Base-by-base conservation (phyloP, 306 rosid species). In the Astragalus glycyphyllos region DNA sequence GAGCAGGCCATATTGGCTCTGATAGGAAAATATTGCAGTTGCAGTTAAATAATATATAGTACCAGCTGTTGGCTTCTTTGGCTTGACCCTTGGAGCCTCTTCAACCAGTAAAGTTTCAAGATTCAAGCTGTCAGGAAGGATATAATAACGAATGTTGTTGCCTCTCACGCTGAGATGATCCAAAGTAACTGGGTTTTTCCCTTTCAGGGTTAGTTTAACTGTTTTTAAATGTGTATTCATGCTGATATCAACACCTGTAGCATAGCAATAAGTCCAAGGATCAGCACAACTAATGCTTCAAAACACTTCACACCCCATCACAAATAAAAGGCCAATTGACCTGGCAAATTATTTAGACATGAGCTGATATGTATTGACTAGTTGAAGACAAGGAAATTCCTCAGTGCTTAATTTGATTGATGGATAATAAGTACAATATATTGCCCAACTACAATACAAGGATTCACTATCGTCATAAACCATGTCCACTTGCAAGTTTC, bases 131-230 rank as follows among this genome's bases (percentile, higher is more conserved):
- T 81, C 84, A 23, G 84, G 84, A 71, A 81, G 84, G 66, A 81
- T 81, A 61, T 92, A 90, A 65, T 92, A 92, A 8, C 98, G 88
- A 48, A 92, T 92, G 53, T 86, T 90, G 90, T 88, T 90, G 41
- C 98, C 98, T 86, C 97, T 86, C 70, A 92, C 97, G 53, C 98
- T 92, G 76, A 92, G 90, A 85, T 92, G 98, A 79, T 92, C 98
- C 70, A 92, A 71, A 65, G 96, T 90, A 62, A 90, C 96, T 31
- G 98, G 98, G 74, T 90, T 93, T 84, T 90, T 93, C 71, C 97
- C 98, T 83, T 87, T 93, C 72, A 90, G 77, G 7, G 97, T 90
- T 58, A 93, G 93, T 66, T 93, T 93, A 64, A 93, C 98, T 0
- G 90, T 87, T 86, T 93, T 93, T 87, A 93, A 85, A 75, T 93